Evolutionary conservation across 768 basidiomycete species (phyloP).

Genomic region (Hericium erinaceus): DNA sequence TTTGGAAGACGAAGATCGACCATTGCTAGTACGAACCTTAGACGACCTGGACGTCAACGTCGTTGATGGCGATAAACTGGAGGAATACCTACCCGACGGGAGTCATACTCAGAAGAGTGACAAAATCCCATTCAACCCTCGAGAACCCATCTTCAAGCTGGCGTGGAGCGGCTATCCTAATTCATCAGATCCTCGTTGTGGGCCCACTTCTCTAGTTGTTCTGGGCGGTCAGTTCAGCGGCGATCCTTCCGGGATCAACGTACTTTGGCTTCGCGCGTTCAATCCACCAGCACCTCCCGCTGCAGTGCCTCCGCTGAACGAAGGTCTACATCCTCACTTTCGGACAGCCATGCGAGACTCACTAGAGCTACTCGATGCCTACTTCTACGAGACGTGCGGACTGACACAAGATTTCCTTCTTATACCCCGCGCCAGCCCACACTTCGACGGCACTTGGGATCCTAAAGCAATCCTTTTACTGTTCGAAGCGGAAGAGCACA

Average conservation of each 20-base stretch:
- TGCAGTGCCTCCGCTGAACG: constrained; percentile 14
- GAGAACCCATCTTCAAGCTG: constrained; percentile 82
- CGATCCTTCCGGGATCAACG: constrained; percentile 52
- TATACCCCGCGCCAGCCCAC: constrained; percentile 59
- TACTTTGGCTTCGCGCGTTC: constrained; percentile 61
- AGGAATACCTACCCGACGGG: constrained; percentile 23
- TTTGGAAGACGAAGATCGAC: constrained; percentile 64
- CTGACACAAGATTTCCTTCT: constrained; percentile 73
- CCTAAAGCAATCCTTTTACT: constrained; percentile 59
- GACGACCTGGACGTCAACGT: constrained; percentile 43
- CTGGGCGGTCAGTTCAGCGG: constrained; percentile 62
- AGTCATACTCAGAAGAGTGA: constrained; percentile 16
- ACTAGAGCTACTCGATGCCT: constrained; percentile 36
- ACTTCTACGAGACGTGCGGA: constrained; percentile 49
- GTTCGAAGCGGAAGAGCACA: constrained; percentile 37
- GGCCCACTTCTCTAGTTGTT: constrained; percentile 63
- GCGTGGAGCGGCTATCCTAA: constrained; percentile 76
- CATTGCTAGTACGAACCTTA: constrained; percentile 67
- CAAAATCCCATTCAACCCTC: constrained; percentile 13
- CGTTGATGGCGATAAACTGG: constrained; percentile 41
- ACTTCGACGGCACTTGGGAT: constrained; percentile 59
- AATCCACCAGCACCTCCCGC: constrained; percentile 41
- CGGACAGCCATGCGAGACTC: constrained; percentile 60
- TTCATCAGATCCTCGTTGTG: constrained; percentile 53
- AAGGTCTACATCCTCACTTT: constrained; percentile 28